These are phyloP conservation scores for Cicer judaicum DNA, from an alignment of 306 rosid genomes.

Conservation along the genomic window DNA sequence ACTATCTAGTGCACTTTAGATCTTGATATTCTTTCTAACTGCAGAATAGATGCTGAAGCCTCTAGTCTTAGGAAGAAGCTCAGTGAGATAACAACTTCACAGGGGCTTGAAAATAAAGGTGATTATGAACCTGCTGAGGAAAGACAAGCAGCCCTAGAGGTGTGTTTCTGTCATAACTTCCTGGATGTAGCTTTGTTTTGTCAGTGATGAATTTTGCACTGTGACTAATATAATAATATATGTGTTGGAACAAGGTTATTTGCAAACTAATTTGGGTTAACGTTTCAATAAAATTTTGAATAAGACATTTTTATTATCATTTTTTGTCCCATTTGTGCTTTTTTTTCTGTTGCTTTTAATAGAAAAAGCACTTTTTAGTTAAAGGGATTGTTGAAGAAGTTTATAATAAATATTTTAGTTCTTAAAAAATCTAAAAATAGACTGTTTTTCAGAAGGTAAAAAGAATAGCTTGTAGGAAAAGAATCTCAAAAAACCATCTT, in stretches of 20 bases:
- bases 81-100: constrained; percentile 57
- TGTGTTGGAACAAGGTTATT: constrained; percentile 19
- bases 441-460: constrained; percentile 5
- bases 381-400: background rate
- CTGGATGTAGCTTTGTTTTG: constrained; percentile 13
- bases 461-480: background rate
- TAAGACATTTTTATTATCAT: constrained; percentile 25
- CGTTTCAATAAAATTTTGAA: constrained; percentile 14
- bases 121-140: constrained; percentile 59
- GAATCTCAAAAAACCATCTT: background rate
- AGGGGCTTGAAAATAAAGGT: constrained; percentile 55
- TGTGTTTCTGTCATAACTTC: constrained; percentile 39
- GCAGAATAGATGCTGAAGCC: constrained; percentile 85
- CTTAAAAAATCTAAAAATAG: background rate
- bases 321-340: constrained; percentile 6
- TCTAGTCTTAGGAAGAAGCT: constrained; percentile 74
- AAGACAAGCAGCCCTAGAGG: constrained; percentile 80
- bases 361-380: background rate
- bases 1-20: constrained; percentile 23
- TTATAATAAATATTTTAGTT: background rate
- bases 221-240: constrained; percentile 10
- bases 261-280: constrained; percentile 23
- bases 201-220: constrained; percentile 21
- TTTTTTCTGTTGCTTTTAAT: background rate
- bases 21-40: constrained; percentile 48